Evolutionary conservation across 2,329 filamentous ascomycete species (phyloP), one percentile per base, ranked within the genome.

Genomic region (Clonostachys solani): DNA sequence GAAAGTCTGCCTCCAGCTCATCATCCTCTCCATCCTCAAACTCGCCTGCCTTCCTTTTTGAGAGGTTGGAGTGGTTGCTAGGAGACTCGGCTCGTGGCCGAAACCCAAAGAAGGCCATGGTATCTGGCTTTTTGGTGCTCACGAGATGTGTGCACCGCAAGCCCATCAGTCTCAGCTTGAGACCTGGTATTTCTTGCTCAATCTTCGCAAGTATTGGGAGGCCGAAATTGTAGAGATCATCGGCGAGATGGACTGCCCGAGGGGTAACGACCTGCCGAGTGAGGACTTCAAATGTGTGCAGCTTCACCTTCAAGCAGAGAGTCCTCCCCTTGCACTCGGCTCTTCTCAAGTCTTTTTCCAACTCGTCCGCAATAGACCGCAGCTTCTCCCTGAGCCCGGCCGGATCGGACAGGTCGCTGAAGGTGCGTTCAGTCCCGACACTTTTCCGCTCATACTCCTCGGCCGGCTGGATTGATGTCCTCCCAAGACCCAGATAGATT

Each of bases 361-460:
- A 72, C 53, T 95, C 91, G 52, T 91, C 84, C 0, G 94, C 90
- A 2, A 85, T 92, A 61, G 77, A 78, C n/a, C 83, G 78, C 6
- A 99, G 77, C 62, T 95, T 95, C 15, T 85, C 83, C 17, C 86
- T 78, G 5, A 97, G 72, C 49, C 85, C 79, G 1, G 69, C 65
- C 13, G 84, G 80, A 46, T 86, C 83, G 3, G 80, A 81, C 58
- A 95, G 82, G 43, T 96, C 92, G 37, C 79, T 74, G 57, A 99
- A 99, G 0, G 92, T 97, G 51, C 86, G 87, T 65, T 99, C 94
- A 0, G 92, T 96, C 16, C 94, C 92, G 1, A 97, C 87, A 53
- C 89, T 95, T 64, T 97, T 97, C 15, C 94, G 81, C 61, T 95
- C 90, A 54, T 91, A 90, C 48, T 92, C 90, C 57, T 95, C 91